phyloP scores from a whole-genome alignment of 129 eudicot genomes.

The Rutidosis leptorrhynchoides region DNA sequence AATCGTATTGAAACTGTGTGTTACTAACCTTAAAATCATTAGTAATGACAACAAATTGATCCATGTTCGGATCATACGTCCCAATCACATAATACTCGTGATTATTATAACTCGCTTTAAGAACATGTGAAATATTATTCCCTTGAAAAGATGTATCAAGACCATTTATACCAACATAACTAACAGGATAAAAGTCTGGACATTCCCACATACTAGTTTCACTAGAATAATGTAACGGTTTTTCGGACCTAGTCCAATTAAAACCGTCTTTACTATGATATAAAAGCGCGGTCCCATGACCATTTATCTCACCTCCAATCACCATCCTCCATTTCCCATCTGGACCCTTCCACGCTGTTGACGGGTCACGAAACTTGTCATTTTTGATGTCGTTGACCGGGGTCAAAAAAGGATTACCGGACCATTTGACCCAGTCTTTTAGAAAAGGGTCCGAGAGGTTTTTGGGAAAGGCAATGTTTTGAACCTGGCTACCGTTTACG shows the following conservation, averaged over 20 bases:
- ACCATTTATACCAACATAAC: constrained; percentile 31
- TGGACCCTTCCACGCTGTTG: constrained; percentile 55
- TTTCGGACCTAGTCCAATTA: constrained; percentile 39
- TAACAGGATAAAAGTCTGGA: constrained; percentile 62
- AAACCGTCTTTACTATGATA: constrained; percentile 48
- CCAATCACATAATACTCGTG: constrained; percentile 55
- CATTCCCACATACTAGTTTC: constrained; percentile 69
- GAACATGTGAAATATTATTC: constrained; percentile 39
- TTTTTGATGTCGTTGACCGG: constrained; percentile 27
- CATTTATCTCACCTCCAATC: constrained; percentile 40
- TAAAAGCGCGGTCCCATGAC: constrained; percentile 42
- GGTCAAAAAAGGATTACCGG: constrained; percentile 47
- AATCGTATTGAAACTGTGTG: constrained; percentile 43
- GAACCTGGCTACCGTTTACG: constrained; percentile 39
- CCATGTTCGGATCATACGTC: constrained; percentile 37
- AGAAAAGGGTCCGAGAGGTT: constrained; percentile 53
- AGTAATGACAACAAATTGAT: constrained; percentile 27
- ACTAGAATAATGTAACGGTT: constrained; percentile 35
- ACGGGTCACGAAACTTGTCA: constrained; percentile 50
- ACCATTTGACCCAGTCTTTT: constrained; percentile 52
- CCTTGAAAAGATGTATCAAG: constrained; percentile 44
- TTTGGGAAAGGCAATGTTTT: constrained; percentile 61
- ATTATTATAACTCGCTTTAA: constrained; percentile 40
- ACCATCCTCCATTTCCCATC: constrained; percentile 51
- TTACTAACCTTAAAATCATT: constrained; percentile 33